Evolutionary conservation across 1,139 yeast genomes (phyloP).

Genomic region (Geotrichum europaeum): DNA sequence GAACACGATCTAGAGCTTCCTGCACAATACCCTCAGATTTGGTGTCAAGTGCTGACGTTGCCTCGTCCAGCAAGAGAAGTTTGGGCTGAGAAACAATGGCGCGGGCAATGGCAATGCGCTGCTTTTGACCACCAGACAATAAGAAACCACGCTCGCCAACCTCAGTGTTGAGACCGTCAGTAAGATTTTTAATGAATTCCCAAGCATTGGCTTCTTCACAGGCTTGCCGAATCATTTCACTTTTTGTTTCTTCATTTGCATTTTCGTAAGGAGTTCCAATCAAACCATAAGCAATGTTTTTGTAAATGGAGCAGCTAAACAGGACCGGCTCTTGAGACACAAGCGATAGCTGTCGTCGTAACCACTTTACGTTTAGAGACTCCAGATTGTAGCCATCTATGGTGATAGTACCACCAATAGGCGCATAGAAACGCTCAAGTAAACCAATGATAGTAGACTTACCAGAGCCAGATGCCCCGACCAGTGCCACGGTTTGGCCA

Average conservation of each 20-base stretch:
- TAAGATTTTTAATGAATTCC: constrained; percentile 36
- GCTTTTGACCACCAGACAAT: constrained; percentile 84
- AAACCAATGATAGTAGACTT: constrained; percentile 79
- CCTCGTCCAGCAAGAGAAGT: constrained; percentile 63
- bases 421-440: constrained; percentile 62
- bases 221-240: constrained; percentile 33
- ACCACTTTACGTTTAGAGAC: constrained; percentile 62
- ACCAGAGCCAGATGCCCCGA: constrained; percentile 91
- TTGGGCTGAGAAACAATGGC: constrained; percentile 63
- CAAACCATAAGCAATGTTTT: constrained; percentile 71
- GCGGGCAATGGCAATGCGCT: constrained; percentile 81
- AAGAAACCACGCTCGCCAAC: constrained; percentile 51
- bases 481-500: constrained; percentile 80
- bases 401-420: constrained; percentile 53
- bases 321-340: constrained; percentile 88
- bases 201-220: constrained; percentile 40
- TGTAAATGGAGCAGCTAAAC: constrained; percentile 70
- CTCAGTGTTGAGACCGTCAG: constrained; percentile 46
- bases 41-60: constrained; percentile 71
- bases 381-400: constrained; percentile 63
- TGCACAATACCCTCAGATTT: constrained; percentile 51
- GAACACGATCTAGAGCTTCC: constrained; percentile 52
- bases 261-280: constrained; percentile 50
- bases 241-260: constrained; percentile 32
- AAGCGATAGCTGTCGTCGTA: constrained; percentile 69